Evolutionary conservation across 2,329 filamentous ascomycete species (phyloP).

Genomic region (Trichoderma aggressivum): DNA sequence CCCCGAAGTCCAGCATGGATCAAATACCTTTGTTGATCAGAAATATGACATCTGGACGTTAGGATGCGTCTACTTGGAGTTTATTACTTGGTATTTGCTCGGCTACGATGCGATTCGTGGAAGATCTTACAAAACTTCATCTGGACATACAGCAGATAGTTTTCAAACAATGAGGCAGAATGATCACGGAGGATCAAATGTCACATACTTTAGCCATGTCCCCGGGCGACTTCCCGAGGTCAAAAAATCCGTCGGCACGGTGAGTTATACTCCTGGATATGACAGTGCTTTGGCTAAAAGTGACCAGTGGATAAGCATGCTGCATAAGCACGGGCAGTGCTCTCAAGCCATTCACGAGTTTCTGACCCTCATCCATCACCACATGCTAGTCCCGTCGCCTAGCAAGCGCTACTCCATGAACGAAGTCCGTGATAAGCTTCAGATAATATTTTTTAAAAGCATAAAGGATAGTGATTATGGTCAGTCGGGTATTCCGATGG

Average conservation of each 20-base stretch:
- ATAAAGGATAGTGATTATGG: neutral
- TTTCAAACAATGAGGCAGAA: neutral
- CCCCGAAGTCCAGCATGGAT: neutral
- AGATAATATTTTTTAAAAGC: neutral
- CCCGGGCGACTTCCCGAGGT: neutral
- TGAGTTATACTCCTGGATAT: neutral
- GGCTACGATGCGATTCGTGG: neutral
- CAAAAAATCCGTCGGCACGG: neutral
- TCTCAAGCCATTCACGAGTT: neutral
- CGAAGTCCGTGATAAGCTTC: neutral
- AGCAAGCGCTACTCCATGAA: neutral
- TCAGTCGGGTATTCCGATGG: neutral
- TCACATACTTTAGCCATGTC: neutral
- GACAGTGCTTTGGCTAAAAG: neutral
- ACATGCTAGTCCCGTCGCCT: neutral
- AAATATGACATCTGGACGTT: neutral
- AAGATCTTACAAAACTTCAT: neutral
- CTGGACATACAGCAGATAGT: fast-evolving
- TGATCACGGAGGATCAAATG: neutral
- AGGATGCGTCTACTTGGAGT: neutral
- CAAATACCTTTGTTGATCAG: neutral
- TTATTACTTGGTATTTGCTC: neutral
- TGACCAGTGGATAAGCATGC: neutral
- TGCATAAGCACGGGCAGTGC: neutral
- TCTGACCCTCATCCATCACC: neutral